Conservation (phyloP, 768 basidiomycete species). For the Boletus rubroflammeus region DNA sequence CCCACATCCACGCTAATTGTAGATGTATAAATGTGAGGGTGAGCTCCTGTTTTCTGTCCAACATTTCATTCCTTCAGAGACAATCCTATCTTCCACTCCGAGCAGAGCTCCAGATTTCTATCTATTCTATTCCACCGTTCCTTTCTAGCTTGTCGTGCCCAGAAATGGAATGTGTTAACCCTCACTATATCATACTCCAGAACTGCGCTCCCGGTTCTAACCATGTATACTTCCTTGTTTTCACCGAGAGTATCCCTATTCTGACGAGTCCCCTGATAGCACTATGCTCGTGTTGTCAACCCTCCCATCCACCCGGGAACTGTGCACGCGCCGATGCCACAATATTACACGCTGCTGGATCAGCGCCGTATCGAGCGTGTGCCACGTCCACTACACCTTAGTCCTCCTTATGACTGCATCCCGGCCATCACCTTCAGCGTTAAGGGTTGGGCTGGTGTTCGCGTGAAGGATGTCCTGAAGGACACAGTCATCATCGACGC, state of each 20-base stretch:
- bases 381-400: conserved; percentile 13
- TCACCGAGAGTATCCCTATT: not conserved
- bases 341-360: conserved; percentile 9
- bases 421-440: conserved; percentile 18
- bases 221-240: not conserved
- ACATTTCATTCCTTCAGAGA: not conserved
- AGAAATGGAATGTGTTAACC: not conserved
- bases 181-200: not conserved
- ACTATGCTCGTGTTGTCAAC: conserved; percentile 8
- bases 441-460: conserved; percentile 18
- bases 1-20: not conserved
- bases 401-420: conserved; percentile 15
- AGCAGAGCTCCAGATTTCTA: conserved; percentile 3
- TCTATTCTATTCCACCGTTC: not conserved
- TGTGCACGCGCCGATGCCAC: conserved; percentile 18
- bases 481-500: conserved; percentile 11
- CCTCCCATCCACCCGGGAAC: conserved; percentile 20
- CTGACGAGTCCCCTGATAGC: conserved; percentile 10
- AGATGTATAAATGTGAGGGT: conserved; percentile 8
- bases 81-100: not conserved
- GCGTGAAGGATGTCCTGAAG: conserved; percentile 13
- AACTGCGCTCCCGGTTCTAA: not conserved
- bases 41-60: not conserved
- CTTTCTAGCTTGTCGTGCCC: not conserved
- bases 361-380: conserved; percentile 18